Percentiles rank a stretch among this genome's conserved stretches.
phyloP scores from a whole-genome alignment of 352 stramenopile species.

The Thraustochytrium sp. region DNA sequence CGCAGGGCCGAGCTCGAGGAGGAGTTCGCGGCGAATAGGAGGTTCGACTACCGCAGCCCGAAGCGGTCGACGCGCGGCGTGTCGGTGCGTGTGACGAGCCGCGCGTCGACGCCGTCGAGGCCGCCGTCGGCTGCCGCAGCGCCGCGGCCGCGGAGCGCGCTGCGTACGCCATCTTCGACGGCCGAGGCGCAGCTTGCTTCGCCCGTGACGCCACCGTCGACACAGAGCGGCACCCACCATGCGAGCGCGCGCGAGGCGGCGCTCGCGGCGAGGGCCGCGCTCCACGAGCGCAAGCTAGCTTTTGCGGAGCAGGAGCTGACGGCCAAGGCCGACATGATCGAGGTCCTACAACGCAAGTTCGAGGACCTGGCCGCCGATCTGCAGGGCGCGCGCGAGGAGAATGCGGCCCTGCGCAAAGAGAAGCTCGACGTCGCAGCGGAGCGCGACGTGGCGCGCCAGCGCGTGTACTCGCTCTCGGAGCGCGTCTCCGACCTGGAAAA shows the following conservation, averaged over 20 bases:
- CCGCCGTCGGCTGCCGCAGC: background rate
- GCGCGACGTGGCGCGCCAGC: conserved; percentile 12
- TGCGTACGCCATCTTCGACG: background rate
- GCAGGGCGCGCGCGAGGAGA: background rate
- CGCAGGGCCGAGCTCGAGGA: no score
- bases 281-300: conserved; percentile 1
- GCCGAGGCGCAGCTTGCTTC: background rate
- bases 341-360: background rate
- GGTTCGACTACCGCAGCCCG: conserved; percentile 8
- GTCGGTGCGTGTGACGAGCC: background rate
- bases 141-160: background rate
- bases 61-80: background rate
- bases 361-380: background rate
- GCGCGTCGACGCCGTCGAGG: background rate
- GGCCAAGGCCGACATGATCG: background rate
- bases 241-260: background rate
- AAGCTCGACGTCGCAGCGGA: background rate
- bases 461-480: background rate
- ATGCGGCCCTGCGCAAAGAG: background rate
- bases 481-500: background rate
- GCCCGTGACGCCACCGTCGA: background rate
- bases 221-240: background rate
- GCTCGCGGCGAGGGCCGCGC: background rate
- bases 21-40: background rate
- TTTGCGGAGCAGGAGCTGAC: conserved; percentile 26